These are phyloP conservation scores for Davidsoniella virescens DNA, from an alignment of 2,329 filamentous ascomycete genomes.

Conservation along the genomic window DNA sequence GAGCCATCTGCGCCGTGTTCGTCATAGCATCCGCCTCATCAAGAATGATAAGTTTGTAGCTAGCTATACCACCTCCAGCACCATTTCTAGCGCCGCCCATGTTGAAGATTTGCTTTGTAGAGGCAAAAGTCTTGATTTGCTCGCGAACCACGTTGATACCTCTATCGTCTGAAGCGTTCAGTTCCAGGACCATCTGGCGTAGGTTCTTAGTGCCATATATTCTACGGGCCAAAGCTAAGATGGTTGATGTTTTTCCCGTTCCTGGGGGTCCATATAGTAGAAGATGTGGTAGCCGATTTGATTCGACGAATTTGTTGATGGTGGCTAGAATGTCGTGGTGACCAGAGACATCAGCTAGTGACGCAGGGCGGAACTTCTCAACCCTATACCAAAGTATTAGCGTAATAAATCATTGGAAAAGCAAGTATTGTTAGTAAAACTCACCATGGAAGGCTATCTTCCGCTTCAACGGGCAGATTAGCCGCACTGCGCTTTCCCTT, in stretches of 20 bases:
- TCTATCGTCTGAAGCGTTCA: constrained; percentile 93
- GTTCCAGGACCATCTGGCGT: constrained; percentile 95
- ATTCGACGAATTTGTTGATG: constrained; percentile 93
- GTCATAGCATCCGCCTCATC: constrained; percentile 99
- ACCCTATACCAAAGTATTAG: constrained; percentile 42
- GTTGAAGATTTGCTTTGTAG: constrained; percentile 90
- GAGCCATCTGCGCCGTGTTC: constrained; percentile 93
- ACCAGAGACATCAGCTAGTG: constrained; percentile 81
- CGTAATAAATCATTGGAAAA: neutral
- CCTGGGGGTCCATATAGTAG: constrained; percentile 93
- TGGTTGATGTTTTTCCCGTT: constrained; percentile 93
- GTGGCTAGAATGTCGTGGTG: constrained; percentile 95
- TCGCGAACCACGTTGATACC: constrained; percentile 96
- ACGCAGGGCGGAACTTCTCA: constrained; percentile 87
- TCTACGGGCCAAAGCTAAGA: constrained; percentile 76
- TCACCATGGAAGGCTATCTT: constrained; percentile 86
- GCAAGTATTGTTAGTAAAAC: constrained; percentile 12
- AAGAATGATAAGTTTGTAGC: constrained; percentile 90
- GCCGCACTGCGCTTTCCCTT: constrained; percentile 89
- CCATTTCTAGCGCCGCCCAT: constrained; percentile 33
- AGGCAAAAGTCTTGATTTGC: constrained; percentile 98
- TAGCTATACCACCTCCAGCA: constrained; percentile 32
- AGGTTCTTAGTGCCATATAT: constrained; percentile 89
- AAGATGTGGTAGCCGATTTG: constrained; percentile 85
- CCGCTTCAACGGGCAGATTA: constrained; percentile 83